Evolutionary conservation across 2,329 filamentous ascomycete species (phyloP).

Genomic region (Tympanopsis confertula): DNA sequence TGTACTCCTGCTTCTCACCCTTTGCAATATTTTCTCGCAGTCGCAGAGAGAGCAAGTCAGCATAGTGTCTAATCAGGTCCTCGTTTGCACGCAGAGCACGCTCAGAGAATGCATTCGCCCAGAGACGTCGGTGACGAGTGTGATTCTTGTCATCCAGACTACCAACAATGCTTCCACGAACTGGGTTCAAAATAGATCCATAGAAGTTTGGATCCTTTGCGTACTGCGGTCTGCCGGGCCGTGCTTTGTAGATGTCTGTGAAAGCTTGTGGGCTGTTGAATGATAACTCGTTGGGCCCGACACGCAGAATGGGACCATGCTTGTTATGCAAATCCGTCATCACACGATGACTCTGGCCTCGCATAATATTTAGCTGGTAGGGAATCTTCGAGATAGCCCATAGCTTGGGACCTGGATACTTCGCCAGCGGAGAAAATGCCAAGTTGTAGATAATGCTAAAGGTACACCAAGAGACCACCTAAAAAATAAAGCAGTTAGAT

Average conservation of each 20-base stretch:
- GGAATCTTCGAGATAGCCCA: background rate
- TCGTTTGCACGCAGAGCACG: background rate
- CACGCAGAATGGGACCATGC: background rate
- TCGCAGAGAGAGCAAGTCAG: background rate
- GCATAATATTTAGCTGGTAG: background rate
- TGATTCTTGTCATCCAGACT: background rate
- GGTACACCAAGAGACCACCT: too few species aligned
- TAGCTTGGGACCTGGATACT: background rate
- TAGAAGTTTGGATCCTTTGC: background rate
- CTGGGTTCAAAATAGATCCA: background rate
- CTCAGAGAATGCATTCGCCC: background rate
- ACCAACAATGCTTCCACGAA: background rate
- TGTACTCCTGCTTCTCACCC: background rate
- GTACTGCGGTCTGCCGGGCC: background rate
- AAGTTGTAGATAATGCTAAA: background rate
- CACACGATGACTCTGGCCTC: background rate
- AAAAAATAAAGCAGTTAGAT: too few species aligned
- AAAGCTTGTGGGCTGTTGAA: background rate
- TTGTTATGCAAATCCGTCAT: background rate
- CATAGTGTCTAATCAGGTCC: background rate
- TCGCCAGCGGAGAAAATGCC: background rate
- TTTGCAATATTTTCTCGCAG: background rate
- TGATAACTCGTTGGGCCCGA: background rate
- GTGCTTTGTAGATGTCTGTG: background rate
- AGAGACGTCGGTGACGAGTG: background rate